These are phyloP conservation scores for Colletotrichum theobromicola DNA, from an alignment of 2,329 filamentous ascomycete genomes.

Conservation along the genomic window DNA sequence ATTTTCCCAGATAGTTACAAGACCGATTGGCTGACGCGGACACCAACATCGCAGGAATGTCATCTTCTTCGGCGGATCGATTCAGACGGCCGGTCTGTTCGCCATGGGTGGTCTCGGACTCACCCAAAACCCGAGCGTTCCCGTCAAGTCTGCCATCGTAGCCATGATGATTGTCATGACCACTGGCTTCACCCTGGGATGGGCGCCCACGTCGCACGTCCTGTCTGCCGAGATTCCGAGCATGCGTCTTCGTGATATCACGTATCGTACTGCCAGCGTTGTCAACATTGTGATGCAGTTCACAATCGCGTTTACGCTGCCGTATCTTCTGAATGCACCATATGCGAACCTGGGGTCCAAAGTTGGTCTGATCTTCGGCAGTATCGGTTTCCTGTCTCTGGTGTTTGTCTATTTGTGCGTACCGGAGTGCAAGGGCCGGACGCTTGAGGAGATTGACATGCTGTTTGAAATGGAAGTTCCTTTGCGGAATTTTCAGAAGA, in stretches of 20 bases:
- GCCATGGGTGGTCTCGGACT: neutral
- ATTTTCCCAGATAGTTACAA: neutral
- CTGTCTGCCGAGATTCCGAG: slow-evolving; percentile 38
- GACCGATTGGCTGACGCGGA: neutral
- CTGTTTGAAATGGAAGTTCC: neutral
- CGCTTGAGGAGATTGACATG: slow-evolving; percentile 75
- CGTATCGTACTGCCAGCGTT: slow-evolving; percentile 14
- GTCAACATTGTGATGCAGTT: slow-evolving; percentile 28
- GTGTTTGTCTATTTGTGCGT: slow-evolving; percentile 31
- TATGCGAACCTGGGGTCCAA: slow-evolving; percentile 36
- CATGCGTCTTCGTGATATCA: slow-evolving; percentile 33
- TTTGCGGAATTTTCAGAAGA: neutral
- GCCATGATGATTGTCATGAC: slow-evolving; percentile 35
- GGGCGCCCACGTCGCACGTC: slow-evolving; percentile 39
- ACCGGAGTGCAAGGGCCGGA: slow-evolving; percentile 64
- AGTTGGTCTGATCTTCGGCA: slow-evolving; percentile 5
- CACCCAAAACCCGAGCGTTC: slow-evolving; percentile 10
- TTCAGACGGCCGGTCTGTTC: neutral
- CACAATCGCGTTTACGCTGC: slow-evolving; percentile 38
- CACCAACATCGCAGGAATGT: neutral
- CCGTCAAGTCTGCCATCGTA: slow-evolving; percentile 32
- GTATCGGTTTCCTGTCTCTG: neutral
- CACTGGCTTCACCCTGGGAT: slow-evolving; percentile 35
- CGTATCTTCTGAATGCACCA: slow-evolving; percentile 39
- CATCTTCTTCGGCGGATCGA: neutral